Percentiles rank a stretch among this genome's conserved stretches.
These are phyloP conservation scores for Wallemia ichthyophaga DNA, from an alignment of 1,284 basidiomycete species.

Conservation along the genomic window DNA sequence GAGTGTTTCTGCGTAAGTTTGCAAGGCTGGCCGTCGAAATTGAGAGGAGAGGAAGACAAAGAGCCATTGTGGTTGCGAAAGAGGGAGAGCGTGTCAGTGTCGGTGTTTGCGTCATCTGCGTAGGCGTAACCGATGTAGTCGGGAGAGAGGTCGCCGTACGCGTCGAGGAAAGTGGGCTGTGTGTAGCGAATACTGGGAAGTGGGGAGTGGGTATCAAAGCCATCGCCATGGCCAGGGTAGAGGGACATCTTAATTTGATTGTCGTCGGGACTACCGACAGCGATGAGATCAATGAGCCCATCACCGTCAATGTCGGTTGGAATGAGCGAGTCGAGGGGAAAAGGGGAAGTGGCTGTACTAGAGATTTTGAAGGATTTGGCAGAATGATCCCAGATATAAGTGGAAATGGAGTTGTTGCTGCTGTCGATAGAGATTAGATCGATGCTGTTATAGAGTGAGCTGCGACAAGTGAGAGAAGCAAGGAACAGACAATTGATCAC, in stretches of 20 bases:
- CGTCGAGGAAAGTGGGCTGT: neutral
- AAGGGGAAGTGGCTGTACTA: neutral
- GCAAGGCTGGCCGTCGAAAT: slow-evolving; percentile 25
- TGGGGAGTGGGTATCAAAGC: neutral
- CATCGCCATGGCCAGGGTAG: no score
- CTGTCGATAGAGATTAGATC: neutral
- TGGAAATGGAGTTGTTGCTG: neutral
- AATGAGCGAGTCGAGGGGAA: neutral
- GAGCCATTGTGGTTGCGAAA: neutral
- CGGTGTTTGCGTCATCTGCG: no score
- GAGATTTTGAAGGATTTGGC: neutral
- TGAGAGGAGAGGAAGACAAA: slow-evolving; percentile 20
- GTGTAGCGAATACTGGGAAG: neutral
- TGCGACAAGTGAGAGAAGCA: neutral
- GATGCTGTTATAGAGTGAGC: no score
- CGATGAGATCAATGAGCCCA: neutral
- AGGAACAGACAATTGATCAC: neutral
- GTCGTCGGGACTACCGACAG: neutral
- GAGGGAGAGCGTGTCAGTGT: no score
- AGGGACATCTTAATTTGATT: no score
- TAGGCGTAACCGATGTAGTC: neutral
- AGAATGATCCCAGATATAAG: neutral
- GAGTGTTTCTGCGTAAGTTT: slow-evolving; percentile 58
- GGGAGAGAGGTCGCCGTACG: neutral
- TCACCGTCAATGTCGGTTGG: neutral